Conservation (phyloP, 345 rosid species). For the Acer negundo region DNA sequence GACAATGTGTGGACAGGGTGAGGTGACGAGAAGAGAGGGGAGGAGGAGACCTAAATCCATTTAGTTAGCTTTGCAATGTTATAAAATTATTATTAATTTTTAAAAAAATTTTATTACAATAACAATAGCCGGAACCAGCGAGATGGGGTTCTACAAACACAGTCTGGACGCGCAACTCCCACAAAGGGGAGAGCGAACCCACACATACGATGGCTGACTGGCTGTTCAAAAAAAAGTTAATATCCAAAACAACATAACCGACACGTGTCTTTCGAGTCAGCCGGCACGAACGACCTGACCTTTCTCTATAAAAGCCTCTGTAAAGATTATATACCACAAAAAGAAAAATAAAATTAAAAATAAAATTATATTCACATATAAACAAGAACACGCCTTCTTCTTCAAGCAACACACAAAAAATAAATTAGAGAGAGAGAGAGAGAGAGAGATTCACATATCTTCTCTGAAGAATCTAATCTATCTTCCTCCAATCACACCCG, state of each 20-base stretch:
- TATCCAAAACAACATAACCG: background rate
- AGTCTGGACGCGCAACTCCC: too few species aligned
- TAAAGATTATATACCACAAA: slow-evolving; percentile 32
- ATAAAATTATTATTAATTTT: too few species aligned
- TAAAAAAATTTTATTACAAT: too few species aligned
- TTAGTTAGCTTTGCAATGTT: too few species aligned
- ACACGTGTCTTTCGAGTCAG: slow-evolving; percentile 26
- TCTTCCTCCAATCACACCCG: slow-evolving; percentile 20
- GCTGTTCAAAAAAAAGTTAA: background rate
- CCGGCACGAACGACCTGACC: slow-evolving; percentile 20
- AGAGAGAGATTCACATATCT: slow-evolving; percentile 26
- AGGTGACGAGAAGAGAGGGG: too few species aligned
- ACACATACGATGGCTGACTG: too few species aligned
- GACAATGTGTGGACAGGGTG: too few species aligned
- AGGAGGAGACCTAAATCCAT: too few species aligned
- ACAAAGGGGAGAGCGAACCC: too few species aligned
- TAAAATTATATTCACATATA: background rate
- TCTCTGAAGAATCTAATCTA: slow-evolving; percentile 22
- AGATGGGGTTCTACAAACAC: too few species aligned
- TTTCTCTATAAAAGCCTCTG: background rate
- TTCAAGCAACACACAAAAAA: slow-evolving; percentile 14
- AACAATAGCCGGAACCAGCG: too few species aligned
- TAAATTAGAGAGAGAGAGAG: background rate
- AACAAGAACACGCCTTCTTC: background rate
- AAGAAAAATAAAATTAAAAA: background rate